phyloP scores from a whole-genome alignment of 2,329 filamentous ascomycete genomes.

The Byssochlamys sp. region DNA sequence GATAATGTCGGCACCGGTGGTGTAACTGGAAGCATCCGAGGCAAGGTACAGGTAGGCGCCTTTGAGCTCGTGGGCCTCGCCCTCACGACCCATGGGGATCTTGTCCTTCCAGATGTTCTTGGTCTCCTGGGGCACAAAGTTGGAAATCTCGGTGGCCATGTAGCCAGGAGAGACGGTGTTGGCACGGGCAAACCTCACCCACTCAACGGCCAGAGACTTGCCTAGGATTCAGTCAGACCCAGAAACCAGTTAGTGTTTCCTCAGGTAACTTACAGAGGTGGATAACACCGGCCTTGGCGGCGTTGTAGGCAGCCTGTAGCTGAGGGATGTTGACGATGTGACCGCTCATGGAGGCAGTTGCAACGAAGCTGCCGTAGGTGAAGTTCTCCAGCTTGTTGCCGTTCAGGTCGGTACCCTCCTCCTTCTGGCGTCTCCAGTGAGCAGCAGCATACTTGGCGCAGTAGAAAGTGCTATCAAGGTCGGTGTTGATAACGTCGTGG shows the following conservation, averaged over 20 bases:
- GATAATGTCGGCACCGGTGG: slow-evolving; percentile 41
- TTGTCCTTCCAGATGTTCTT: slow-evolving; percentile 68
- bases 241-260: slow-evolving; percentile 36
- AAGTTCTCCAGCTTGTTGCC: slow-evolving; percentile 54
- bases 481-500: slow-evolving; percentile 57
- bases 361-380: slow-evolving; percentile 61
- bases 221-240: slow-evolving; percentile 30
- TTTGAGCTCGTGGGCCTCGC: slow-evolving; percentile 64
- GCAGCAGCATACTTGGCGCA: slow-evolving; percentile 60
- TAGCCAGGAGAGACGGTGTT: slow-evolving; percentile 69
- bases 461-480: slow-evolving; percentile 70
- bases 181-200: slow-evolving; percentile 63
- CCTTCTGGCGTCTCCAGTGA: slow-evolving; percentile 62
- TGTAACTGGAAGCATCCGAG: slow-evolving; percentile 39
- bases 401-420: slow-evolving; percentile 53
- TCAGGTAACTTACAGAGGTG: slow-evolving; percentile 38
- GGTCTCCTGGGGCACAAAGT: slow-evolving; percentile 55
- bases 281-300: slow-evolving; percentile 55
- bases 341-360: slow-evolving; percentile 68
- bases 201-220: slow-evolving; percentile 65
- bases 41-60: slow-evolving; percentile 48
- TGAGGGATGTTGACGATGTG: slow-evolving; percentile 72
- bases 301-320: slow-evolving; percentile 64
- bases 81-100: slow-evolving; percentile 71
- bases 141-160: slow-evolving; percentile 62